phyloP scores from a whole-genome alignment of 2,329 filamentous ascomycete species.

The Rhynchosporium secalis region DNA sequence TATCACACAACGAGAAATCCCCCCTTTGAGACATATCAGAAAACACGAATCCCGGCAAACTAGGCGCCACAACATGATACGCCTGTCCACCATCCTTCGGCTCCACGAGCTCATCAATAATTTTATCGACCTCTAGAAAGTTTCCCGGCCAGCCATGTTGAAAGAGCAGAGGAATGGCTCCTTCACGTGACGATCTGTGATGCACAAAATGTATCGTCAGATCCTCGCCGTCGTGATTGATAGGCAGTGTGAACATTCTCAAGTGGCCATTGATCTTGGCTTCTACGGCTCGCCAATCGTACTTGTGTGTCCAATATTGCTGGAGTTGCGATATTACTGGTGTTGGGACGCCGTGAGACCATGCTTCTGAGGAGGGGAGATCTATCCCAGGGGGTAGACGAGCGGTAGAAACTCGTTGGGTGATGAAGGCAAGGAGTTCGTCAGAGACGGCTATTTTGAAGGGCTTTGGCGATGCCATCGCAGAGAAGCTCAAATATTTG shows the following conservation, averaged over 20 bases:
- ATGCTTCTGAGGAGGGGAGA: conserved; percentile 25
- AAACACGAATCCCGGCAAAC: conserved; percentile 35
- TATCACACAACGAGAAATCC: conserved; percentile 25
- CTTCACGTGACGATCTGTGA: conserved; percentile 50
- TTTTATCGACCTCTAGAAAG: conserved; percentile 57
- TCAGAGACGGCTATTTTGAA: conserved; percentile 35
- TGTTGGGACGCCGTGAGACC: conserved; percentile 28
- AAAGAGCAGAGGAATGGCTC: conserved; percentile 46
- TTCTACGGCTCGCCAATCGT: conserved; percentile 37
- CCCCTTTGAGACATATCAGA: conserved; percentile 18
- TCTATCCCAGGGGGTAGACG: conserved; percentile 29
- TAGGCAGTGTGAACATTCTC: conserved; percentile 36
- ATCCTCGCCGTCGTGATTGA: conserved; percentile 36
- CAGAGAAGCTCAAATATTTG: background rate
- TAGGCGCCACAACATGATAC: conserved; percentile 55
- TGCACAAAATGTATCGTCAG: conserved; percentile 67
- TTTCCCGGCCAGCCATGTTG: conserved; percentile 61
- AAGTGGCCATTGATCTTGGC: conserved; percentile 35
- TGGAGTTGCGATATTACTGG: conserved; percentile 22
- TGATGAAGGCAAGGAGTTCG: conserved; percentile 32
- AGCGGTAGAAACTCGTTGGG: conserved; percentile 31
- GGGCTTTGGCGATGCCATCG: conserved; percentile 26
- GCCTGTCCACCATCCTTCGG: conserved; percentile 39
- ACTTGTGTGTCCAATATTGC: conserved; percentile 37
- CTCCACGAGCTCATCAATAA: conserved; percentile 41